Percentiles rank a stretch among this genome's conserved stretches.
phyloP scores from a whole-genome alignment of 2,329 filamentous ascomycete species.

The Colletotrichum orchidophilum region DNA sequence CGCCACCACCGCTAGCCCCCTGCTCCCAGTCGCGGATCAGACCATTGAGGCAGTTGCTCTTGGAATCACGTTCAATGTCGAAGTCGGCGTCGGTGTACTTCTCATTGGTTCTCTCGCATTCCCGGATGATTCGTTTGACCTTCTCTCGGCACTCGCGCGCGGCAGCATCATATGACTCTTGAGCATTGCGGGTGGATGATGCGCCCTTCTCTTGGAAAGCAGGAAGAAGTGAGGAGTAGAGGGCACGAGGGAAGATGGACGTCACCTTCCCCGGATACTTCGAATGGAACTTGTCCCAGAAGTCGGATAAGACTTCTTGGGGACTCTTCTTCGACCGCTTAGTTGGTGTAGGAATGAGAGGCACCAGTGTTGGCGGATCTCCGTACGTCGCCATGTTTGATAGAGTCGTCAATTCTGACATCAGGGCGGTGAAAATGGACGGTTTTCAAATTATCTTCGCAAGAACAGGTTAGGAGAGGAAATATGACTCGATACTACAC shows the following conservation, averaged over 20 bases:
- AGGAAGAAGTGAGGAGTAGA: conserved; percentile 47
- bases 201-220: conserved; percentile 42
- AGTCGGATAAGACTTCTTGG: conserved; percentile 51
- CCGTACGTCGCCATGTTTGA: conserved; percentile 22
- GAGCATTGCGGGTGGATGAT: conserved; percentile 58
- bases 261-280: conserved; percentile 54
- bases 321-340: conserved; percentile 41
- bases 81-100: conserved; percentile 57
- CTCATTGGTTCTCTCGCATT: conserved; percentile 55
- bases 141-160: conserved; percentile 50
- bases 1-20: conserved; percentile 7
- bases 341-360: not conserved
- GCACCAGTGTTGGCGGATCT: not conserved
- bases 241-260: conserved; percentile 52
- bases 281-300: conserved; percentile 53
- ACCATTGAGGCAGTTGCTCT: conserved; percentile 49
- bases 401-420: not conserved
- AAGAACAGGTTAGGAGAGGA: not conserved
- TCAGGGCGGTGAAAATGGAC: not conserved
- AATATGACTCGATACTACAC: not conserved
- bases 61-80: conserved; percentile 50
- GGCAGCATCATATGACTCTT: conserved; percentile 52
- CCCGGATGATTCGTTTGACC: conserved; percentile 50
- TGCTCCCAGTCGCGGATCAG: conserved; percentile 35
- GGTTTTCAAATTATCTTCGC: not conserved